Evolutionary conservation across 2,329 filamentous ascomycete genomes (phyloP).

Genomic region (Calonectria fujianensis): DNA sequence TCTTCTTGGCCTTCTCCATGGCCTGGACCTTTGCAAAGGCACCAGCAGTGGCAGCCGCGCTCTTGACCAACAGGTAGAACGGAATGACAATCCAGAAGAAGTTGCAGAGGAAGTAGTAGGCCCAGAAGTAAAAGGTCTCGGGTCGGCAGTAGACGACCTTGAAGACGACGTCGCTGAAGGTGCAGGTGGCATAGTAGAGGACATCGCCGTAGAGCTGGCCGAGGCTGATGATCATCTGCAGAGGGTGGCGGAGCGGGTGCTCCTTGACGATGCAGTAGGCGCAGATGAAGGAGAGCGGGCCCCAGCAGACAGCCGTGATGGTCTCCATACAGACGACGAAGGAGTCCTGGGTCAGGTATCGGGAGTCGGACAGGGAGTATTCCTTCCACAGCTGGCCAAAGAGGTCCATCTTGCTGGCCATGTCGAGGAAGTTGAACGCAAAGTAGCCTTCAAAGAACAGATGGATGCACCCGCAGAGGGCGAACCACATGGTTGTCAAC

Average conservation of each 20-base stretch:
- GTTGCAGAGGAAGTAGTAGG: conserved; percentile 72
- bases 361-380: conserved; percentile 74
- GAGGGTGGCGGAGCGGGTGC: conserved; percentile 68
- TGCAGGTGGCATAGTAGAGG: conserved; percentile 70
- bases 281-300: conserved; percentile 70
- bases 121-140: conserved; percentile 71
- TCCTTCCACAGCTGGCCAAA: conserved; percentile 76
- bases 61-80: conserved; percentile 55
- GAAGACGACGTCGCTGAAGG: conserved; percentile 64
- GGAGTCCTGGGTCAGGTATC: conserved; percentile 71
- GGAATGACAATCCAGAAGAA: conserved; percentile 73
- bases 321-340: conserved; percentile 75
- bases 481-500: conserved; percentile 82
- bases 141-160: conserved; percentile 69
- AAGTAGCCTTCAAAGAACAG: conserved; percentile 70
- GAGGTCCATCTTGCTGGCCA: conserved; percentile 64
- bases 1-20: conserved; percentile 38
- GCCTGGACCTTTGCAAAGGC: conserved; percentile 57
- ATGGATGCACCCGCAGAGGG: conserved; percentile 77
- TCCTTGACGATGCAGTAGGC: conserved; percentile 66
- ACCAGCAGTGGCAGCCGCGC: conserved; percentile 50
- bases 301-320: conserved; percentile 72
- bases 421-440: conserved; percentile 63
- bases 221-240: conserved; percentile 68
- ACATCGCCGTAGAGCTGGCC: conserved; percentile 72